These are phyloP conservation scores for Yamadazyma sp. DNA, from an alignment of 805 yeast species.

Conservation along the genomic window DNA sequence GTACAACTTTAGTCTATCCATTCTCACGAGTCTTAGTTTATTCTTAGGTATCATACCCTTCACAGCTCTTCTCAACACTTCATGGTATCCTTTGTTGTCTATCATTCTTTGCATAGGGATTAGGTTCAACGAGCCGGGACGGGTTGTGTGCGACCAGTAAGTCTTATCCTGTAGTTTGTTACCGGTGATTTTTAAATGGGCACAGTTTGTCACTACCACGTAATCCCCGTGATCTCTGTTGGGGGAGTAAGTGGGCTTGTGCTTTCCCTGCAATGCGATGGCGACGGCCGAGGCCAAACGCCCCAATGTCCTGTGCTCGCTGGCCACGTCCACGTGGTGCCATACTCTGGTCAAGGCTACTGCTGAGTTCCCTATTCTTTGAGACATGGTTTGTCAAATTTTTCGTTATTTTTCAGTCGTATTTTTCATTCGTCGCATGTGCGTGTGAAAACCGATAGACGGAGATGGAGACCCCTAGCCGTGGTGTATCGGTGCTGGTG, in stretches of 20 bases:
- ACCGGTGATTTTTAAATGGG: conserved; percentile 79
- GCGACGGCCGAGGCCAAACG: conserved; percentile 91
- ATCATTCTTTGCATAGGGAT: conserved; percentile 77
- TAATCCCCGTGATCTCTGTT: conserved; percentile 89
- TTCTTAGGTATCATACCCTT: conserved; percentile 96
- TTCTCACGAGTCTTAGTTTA: conserved; percentile 70
- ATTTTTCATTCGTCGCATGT: too few species aligned
- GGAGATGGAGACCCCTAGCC: too few species aligned
- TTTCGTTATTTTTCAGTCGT: too few species aligned
- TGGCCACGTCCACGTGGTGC: conserved; percentile 93
- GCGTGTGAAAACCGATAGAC: too few species aligned
- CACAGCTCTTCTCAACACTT: conserved; percentile 81
- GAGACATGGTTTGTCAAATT: conserved; percentile 25
- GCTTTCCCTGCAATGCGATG: conserved; percentile 89
- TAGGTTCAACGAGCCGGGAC: conserved; percentile 87
- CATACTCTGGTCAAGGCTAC: conserved; percentile 82
- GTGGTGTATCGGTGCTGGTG: too few species aligned
- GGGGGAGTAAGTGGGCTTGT: conserved; percentile 82
- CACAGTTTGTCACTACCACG: conserved; percentile 93
- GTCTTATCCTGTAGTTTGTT: conserved; percentile 75
- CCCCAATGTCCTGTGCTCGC: conserved; percentile 84
- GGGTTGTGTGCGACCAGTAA: conserved; percentile 85
- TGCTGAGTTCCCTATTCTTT: conserved; percentile 49
- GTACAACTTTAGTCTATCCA: conserved; percentile 80
- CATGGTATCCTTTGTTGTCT: conserved; percentile 83